Conservation (phyloP, 1,139 yeast genomes). For the Pichia kudriavzevii region DNA sequence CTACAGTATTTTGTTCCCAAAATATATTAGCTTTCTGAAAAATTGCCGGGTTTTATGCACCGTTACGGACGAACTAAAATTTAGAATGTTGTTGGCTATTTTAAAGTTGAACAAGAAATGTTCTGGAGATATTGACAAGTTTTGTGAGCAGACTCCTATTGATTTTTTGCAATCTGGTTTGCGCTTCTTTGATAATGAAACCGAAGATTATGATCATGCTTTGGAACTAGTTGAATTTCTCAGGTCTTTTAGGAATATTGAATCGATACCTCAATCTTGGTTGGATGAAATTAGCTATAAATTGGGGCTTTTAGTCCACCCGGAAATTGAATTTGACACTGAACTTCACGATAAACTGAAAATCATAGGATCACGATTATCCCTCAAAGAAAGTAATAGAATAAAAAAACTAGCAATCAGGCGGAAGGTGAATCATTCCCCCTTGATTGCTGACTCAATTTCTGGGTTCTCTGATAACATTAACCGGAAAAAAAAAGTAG, state of each 20-base stretch:
- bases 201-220: slow-evolving; percentile 1
- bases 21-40: background rate
- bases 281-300: slow-evolving; percentile 3
- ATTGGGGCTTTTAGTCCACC: slow-evolving; percentile 3
- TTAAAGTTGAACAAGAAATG: background rate
- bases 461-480: too few species aligned
- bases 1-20: background rate
- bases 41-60: background rate
- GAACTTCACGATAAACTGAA: background rate
- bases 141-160: slow-evolving; percentile 2
- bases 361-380: slow-evolving; percentile 1
- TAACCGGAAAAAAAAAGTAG: background rate
- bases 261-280: slow-evolving; percentile 9
- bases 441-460: too few species aligned
- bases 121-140: background rate
- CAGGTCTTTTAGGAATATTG: slow-evolving; percentile 1
- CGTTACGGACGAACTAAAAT: background rate
- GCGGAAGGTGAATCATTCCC: slow-evolving; percentile 1
- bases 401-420: slow-evolving; percentile 5
- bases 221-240: slow-evolving; percentile 2
- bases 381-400: background rate
- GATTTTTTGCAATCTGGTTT: slow-evolving; percentile 1
- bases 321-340: slow-evolving; percentile 1
- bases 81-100: background rate
- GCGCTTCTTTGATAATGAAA: background rate